phyloP scores from a whole-genome alignment of 805 yeast genomes.

The Yamadazyma akitaensis region DNA sequence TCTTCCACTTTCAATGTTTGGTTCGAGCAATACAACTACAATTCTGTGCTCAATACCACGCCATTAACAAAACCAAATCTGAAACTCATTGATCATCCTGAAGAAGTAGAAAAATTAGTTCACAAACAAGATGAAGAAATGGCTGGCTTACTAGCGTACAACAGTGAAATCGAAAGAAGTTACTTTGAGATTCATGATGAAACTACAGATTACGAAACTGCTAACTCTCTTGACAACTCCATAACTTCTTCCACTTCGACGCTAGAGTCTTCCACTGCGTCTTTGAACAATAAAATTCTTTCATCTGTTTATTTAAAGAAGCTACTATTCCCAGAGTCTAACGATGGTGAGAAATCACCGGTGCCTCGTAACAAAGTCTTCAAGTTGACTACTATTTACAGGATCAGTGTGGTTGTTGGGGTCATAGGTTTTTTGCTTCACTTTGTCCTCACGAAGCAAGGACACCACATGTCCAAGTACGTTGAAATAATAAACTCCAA shows the following conservation, averaged over 20 bases:
- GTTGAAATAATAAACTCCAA: constrained; percentile 7
- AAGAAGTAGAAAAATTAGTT: constrained; percentile 16
- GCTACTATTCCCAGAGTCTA: constrained; percentile 19
- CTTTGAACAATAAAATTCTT: constrained; percentile 24
- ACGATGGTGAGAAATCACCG: constrained; percentile 3
- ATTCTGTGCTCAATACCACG: constrained; percentile 34
- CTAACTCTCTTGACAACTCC: constrained; percentile 5
- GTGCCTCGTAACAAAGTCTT: constrained; percentile 12
- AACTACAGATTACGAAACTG: constrained; percentile 10
- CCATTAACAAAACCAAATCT: constrained; percentile 15
- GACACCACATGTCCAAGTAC: constrained; percentile 10
- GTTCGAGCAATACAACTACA: constrained; percentile 32
- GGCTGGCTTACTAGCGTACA: constrained; percentile 23
- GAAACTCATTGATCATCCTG: constrained; percentile 8
- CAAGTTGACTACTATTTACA: constrained; percentile 22
- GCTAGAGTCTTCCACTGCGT: constrained; percentile 24
- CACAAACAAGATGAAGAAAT: constrained; percentile 33
- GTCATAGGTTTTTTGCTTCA: constrained; percentile 38
- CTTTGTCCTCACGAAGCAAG: constrained; percentile 25
- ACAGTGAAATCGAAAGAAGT: constrained; percentile 20
- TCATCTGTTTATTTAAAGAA: constrained; percentile 31
- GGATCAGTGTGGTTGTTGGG: constrained; percentile 37
- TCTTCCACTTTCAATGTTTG: constrained; percentile 26
- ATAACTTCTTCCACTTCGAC: constrained; percentile 36
- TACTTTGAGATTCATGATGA: constrained; percentile 23